Conservation (phyloP, 345 rosid genomes). For the Capsella bursapastoris region DNA sequence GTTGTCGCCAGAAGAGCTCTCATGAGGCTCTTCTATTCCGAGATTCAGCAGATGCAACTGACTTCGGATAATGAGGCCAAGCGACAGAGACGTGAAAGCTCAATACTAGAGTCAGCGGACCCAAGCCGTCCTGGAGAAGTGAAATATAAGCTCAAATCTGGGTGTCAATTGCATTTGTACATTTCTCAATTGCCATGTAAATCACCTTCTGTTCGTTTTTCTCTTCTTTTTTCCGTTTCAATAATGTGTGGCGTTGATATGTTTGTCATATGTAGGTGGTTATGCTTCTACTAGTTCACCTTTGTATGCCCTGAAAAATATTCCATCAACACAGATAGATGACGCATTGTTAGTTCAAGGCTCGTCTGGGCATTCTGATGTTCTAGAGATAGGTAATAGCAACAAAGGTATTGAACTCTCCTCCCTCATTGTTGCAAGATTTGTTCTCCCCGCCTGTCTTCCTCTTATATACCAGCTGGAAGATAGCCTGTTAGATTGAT, state of each 20-base stretch:
- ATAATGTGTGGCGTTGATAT: conserved; percentile 7
- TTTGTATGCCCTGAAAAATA: conserved; percentile 42
- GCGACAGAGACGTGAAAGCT: conserved; percentile 40
- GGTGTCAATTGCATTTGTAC: conserved; percentile 76
- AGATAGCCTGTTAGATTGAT: conserved; percentile 17
- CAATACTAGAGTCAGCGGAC: conserved; percentile 50
- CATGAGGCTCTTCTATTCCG: conserved; percentile 73
- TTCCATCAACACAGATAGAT: conserved; percentile 41
- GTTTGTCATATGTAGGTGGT: conserved; percentile 60
- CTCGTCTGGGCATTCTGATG: conserved; percentile 10
- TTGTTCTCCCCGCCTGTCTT: neutral
- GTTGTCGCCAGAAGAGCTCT: conserved; percentile 82
- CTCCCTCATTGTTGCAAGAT: neutral
- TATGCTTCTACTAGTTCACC: conserved; percentile 56
- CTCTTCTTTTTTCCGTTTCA: neutral
- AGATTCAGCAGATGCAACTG: conserved; percentile 53
- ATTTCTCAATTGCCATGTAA: conserved; percentile 96
- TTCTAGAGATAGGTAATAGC: conserved; percentile 38
- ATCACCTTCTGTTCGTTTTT: conserved; percentile 19
- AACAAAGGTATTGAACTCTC: conserved; percentile 6
- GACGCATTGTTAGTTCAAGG: conserved; percentile 14
- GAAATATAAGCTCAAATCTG: conserved; percentile 60
- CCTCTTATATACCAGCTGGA: neutral
- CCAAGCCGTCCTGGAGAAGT: conserved; percentile 38
- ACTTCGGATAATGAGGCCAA: conserved; percentile 22